phyloP scores from a whole-genome alignment of 208 protist species.

The Trypanosoma congolense region DNA sequence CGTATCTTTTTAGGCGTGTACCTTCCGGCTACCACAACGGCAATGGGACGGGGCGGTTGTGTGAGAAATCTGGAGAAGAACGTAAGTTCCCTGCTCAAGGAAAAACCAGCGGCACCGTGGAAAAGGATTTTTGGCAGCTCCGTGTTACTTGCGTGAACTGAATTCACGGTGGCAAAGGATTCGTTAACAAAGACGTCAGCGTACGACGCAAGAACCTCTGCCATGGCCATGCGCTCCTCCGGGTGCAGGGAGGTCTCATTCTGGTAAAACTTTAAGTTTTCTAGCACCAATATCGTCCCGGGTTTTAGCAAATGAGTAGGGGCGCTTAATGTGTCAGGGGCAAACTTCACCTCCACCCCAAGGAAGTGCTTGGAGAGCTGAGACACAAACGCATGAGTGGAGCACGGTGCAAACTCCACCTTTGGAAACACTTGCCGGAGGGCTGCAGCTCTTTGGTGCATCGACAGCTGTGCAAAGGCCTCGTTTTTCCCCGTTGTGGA shows the following conservation, averaged over 20 bases:
- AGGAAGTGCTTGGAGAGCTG: slow-evolving; percentile 43
- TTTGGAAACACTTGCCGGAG: slow-evolving; percentile 37
- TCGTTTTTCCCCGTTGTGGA: slow-evolving; percentile 48
- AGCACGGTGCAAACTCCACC: slow-evolving; percentile 37
- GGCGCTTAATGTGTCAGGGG: slow-evolving; percentile 46
- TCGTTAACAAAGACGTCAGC: slow-evolving; percentile 81
- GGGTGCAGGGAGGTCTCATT: slow-evolving; percentile 44
- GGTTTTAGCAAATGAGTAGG: slow-evolving; percentile 30
- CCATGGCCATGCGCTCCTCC: slow-evolving; percentile 53
- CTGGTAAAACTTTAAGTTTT: slow-evolving; percentile 80
- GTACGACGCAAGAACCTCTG: slow-evolving; percentile 48
- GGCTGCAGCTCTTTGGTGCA: slow-evolving; percentile 37
- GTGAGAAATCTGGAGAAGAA: slow-evolving; percentile 77
- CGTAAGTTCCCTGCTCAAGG: slow-evolving; percentile 66
- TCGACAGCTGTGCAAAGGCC: slow-evolving; percentile 46
- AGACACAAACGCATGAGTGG: slow-evolving; percentile 50
- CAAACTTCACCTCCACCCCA: slow-evolving; percentile 48
- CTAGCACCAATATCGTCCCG: slow-evolving; percentile 60
- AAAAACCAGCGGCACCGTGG: slow-evolving; percentile 66
- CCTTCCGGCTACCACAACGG: slow-evolving; percentile 46
- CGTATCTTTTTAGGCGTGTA: slow-evolving; percentile 53
- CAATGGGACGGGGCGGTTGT: slow-evolving; percentile 50
- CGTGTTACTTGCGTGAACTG: slow-evolving; percentile 46
- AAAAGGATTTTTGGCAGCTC: slow-evolving; percentile 59
- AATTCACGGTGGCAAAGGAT: slow-evolving; percentile 67